Conservation (phyloP, 352 stramenopile genomes). For the Phytophthora litchii region DNA sequence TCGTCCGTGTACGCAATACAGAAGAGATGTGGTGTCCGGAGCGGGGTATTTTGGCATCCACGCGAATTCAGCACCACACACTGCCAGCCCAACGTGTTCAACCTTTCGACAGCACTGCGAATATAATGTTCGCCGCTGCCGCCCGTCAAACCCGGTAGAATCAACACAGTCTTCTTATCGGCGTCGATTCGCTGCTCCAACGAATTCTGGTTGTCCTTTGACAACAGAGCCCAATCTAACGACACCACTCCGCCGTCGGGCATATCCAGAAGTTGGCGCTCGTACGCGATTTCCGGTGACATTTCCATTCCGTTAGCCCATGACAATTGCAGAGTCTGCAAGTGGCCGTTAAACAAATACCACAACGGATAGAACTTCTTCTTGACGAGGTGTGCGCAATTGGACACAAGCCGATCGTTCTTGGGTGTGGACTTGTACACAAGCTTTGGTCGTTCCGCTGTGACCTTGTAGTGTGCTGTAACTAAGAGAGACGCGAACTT, state of each 20-base stretch:
- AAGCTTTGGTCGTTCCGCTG: conserved; percentile 48
- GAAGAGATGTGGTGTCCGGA: conserved; percentile 60
- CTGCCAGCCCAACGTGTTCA: conserved; percentile 57
- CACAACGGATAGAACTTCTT: conserved; percentile 60
- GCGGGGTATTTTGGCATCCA: conserved; percentile 57
- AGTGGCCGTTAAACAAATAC: conserved; percentile 68
- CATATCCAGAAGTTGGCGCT: conserved; percentile 65
- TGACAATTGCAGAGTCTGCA: conserved; percentile 63
- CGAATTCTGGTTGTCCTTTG: conserved; percentile 20
- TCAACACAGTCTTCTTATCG: conserved; percentile 44
- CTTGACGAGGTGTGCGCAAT: conserved; percentile 47
- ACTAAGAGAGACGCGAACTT: conserved; percentile 21
- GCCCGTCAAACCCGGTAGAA: conserved; percentile 65
- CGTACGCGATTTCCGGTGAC: conserved; percentile 47
- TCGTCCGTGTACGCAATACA: conserved; percentile 74
- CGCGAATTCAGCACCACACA: conserved; percentile 72
- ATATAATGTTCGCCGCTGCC: conserved; percentile 76
- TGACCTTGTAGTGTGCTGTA: conserved; percentile 41
- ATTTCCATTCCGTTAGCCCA: conserved; percentile 37
- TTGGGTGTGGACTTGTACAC: conserved; percentile 41
- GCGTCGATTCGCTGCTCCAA: conserved; percentile 37
- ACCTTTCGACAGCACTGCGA: conserved; percentile 42
- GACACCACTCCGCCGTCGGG: conserved; percentile 72
- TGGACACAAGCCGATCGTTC: conserved; percentile 45
- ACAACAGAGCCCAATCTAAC: conserved; percentile 63